Evolutionary conservation across 1,139 yeast species (phyloP), one percentile per base, ranked within the genome.

Genomic region (Taphrina deformans): DNA sequence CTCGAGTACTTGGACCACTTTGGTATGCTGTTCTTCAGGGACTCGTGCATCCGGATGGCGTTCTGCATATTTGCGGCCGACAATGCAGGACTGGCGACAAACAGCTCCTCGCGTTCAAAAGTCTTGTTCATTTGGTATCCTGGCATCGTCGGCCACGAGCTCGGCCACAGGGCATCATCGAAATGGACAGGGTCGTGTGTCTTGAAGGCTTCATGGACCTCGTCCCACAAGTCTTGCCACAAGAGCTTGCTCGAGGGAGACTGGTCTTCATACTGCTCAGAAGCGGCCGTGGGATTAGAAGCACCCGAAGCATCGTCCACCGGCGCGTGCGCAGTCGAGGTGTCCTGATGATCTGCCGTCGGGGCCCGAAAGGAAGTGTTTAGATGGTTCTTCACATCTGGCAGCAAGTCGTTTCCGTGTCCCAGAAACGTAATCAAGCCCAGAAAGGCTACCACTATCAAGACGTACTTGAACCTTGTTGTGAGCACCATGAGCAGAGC

Each of bases 91-190:
- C 58, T 53, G 7, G 48, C 21, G 10, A 6, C 4, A 7, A 53
- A n/a, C n/a, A 53, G 48, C 26, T 53, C 58, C 14, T 35, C 48
- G 1, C 48, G 7, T 3, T 53, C 46, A 16, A 38, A 53, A 2
- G 45, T 38, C 38, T 53, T 53, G 27, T 38, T 35, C 48, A 53
- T 53, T 14, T 38, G 48, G 24, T 38, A 53, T 18, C n/a, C 24
- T 24, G 58, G 58, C 58, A 53, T 53, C 23, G 58, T 53, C 21
- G 58, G 58, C 58, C 58, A 53, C 23, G 6, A 24, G 21, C 33
- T 24, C 10, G 58, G 21, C 58, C 58, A 53, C 33, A 16, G 23
- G 9, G 38, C 4, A 2, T 53, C 24, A 16, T 53, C 58, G 14
- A 53, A 38, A 12, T 35, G 33, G 9, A 14, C 2, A 16, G 58